Percentiles rank a stretch among this genome's conserved stretches.
Conservation (phyloP, 179 eudicot species). For the Camellia oleifera region DNA sequence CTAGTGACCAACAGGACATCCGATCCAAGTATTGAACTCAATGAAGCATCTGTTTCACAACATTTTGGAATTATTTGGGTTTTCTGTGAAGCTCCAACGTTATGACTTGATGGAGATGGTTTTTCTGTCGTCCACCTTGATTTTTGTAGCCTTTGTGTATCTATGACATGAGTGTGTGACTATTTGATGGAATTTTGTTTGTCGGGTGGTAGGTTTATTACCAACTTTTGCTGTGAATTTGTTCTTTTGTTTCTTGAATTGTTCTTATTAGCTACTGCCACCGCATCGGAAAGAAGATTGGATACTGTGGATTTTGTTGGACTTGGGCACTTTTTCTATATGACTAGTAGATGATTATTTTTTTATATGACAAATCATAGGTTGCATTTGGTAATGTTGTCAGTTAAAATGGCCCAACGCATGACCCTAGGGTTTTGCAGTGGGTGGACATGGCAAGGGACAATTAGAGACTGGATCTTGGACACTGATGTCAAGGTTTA, state of each 20-base stretch:
- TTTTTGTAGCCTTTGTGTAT: neutral
- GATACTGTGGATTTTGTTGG: too few relatives aligned
- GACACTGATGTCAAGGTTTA: too few relatives aligned
- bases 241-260: neutral
- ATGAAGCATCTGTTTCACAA: neutral
- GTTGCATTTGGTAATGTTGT: too few relatives aligned
- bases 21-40: neutral
- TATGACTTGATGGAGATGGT: neutral
- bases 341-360: too few relatives aligned
- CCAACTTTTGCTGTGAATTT: neutral
- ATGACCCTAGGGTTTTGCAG: too few relatives aligned
- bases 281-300: too few relatives aligned
- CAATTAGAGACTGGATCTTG: too few relatives aligned
- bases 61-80: neutral
- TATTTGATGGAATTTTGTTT: neutral
- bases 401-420: too few relatives aligned
- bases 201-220: neutral
- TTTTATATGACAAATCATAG: too few relatives aligned
- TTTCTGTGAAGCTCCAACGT: neutral
- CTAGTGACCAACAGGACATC: neutral
- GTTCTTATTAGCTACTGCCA: too few relatives aligned
- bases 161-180: neutral
- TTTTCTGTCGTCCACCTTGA: neutral
- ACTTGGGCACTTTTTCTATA: too few relatives aligned
- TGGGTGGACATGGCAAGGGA: too few relatives aligned